Conservation (phyloP, 331 rosid species). For the Acacia pycnantha region DNA sequence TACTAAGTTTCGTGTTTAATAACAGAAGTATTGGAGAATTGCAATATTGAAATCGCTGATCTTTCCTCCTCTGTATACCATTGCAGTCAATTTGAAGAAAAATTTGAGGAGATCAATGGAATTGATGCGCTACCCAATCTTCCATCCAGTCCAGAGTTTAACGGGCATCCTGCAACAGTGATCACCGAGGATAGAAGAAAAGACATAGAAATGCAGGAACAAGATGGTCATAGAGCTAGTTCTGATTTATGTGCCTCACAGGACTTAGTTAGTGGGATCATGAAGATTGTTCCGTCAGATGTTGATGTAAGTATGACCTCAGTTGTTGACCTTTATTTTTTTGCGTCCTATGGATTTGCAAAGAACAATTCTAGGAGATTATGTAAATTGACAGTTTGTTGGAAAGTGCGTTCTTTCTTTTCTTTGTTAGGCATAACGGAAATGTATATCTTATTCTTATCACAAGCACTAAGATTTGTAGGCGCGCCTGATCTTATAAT, state of each 20-base stretch:
- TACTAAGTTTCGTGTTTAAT: background rate
- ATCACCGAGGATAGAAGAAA: slow-evolving; percentile 50
- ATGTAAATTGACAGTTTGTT: slow-evolving; percentile 1
- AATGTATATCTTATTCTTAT: slow-evolving; percentile 8
- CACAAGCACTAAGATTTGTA: background rate
- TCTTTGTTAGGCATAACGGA: background rate
- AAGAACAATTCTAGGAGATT: background rate
- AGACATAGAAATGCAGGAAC: slow-evolving; percentile 51
- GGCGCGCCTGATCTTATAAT: background rate
- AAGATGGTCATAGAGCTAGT: slow-evolving; percentile 51
- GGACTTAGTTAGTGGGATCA: slow-evolving; percentile 82
- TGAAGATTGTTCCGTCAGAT: slow-evolving; percentile 97
- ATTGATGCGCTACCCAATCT: slow-evolving; percentile 54
- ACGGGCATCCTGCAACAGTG: slow-evolving; percentile 43
- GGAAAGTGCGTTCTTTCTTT: background rate
- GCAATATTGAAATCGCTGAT: slow-evolving; percentile 24
- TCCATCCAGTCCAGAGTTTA: slow-evolving; percentile 59
- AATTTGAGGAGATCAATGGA: slow-evolving; percentile 85
- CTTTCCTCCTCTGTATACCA: slow-evolving; percentile 19
- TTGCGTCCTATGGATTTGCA: background rate
- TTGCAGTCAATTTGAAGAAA: slow-evolving; percentile 92
- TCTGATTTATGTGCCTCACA: slow-evolving; percentile 59
- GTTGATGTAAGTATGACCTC: slow-evolving; percentile 70
- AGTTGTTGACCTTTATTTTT: slow-evolving; percentile 12
- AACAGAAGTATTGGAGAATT: background rate